Evolutionary conservation across 2,329 filamentous ascomycete genomes (phyloP), one percentile per base, ranked within the genome.

Genomic region (Cladosporium sp.): DNA sequence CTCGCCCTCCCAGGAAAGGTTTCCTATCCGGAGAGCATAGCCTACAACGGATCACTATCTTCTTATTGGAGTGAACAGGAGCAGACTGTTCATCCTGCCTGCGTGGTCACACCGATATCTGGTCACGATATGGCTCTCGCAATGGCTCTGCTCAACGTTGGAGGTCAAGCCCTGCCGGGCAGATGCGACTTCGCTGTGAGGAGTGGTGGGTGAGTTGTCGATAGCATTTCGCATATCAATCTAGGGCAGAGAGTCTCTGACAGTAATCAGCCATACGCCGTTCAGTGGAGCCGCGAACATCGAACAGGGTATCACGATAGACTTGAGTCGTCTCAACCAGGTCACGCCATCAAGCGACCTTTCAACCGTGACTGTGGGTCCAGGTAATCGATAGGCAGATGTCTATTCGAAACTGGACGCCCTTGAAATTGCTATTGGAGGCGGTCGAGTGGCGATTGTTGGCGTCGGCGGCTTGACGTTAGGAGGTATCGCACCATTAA

Each of bases 401-500:
- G 74, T 81, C 0, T 79, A 76, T 37, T 54, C 61, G 1, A 59
- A 56, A 2, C 70, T 81, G 0, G 77, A 79, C 15, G 64, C 68
- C 4, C 61, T 74, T 25, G 71, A 71, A 1, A 64, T 78, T 13
- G 68, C 73, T 1, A 76, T 78, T 2, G 70, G 74, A 0, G 79
- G 78, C 0, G 78, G 78, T 1, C 72, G 80, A 15, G 70, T 73
- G 12, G 68, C 73, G 0, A 66, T 67, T 4, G 74, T 79, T 9
- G 77, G 77, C 9, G 75, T 79, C 0, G 70, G 73, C 3, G 79
- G 79, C 0, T 66, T 79, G 19, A 64, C 74, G 4, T 70, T 78
- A 0, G 77, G 77, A 36, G 61, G 40, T 44, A 44, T 15, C 9
- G 6, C 4, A 15, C 12, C 22, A 22, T 3, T 5, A 4, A 1